Evolutionary conservation across 345 rosid genomes (phyloP).

Genomic region (Hibiscus trionum): DNA sequence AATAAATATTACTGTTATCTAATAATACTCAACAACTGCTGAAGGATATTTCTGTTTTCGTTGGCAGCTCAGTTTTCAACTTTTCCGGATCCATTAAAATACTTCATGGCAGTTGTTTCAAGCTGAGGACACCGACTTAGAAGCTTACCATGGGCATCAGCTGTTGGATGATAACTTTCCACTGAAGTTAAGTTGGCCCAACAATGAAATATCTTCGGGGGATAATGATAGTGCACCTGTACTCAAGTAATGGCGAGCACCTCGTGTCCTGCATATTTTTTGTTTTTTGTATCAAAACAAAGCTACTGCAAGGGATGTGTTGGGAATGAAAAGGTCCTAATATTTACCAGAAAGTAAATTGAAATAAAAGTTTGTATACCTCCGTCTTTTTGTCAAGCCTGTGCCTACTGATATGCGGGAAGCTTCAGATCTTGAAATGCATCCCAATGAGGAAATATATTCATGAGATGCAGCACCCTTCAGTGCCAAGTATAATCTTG

Average conservation of each 20-base stretch:
- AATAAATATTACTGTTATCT: neutral
- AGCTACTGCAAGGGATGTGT: neutral
- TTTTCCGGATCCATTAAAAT: neutral
- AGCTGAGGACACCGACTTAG: neutral
- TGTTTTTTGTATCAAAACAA: slow-evolving; percentile 3
- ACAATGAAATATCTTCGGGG: slow-evolving; percentile 56
- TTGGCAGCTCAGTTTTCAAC: neutral
- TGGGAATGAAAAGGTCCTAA: neutral
- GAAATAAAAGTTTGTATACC: slow-evolving; percentile 30
- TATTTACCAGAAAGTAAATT: neutral
- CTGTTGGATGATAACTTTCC: slow-evolving; percentile 22
- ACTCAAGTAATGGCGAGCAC: slow-evolving; percentile 64
- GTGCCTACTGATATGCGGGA: slow-evolving; percentile 40
- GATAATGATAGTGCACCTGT: slow-evolving; percentile 44
- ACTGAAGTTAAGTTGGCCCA: slow-evolving; percentile 35
- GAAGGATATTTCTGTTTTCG: neutral
- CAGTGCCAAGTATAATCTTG: slow-evolving; percentile 37
- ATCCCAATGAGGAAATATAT: slow-evolving; percentile 57
- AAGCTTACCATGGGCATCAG: slow-evolving; percentile 7
- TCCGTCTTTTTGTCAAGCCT: slow-evolving; percentile 29
- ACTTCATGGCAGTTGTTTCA: neutral
- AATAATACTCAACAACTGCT: neutral
- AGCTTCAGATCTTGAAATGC: slow-evolving; percentile 62
- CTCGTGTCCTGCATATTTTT: slow-evolving; percentile 39
- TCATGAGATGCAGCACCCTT: slow-evolving; percentile 63